These are phyloP conservation scores for Aethionema arabicum DNA, from an alignment of 345 rosid genomes.

Conservation along the genomic window DNA sequence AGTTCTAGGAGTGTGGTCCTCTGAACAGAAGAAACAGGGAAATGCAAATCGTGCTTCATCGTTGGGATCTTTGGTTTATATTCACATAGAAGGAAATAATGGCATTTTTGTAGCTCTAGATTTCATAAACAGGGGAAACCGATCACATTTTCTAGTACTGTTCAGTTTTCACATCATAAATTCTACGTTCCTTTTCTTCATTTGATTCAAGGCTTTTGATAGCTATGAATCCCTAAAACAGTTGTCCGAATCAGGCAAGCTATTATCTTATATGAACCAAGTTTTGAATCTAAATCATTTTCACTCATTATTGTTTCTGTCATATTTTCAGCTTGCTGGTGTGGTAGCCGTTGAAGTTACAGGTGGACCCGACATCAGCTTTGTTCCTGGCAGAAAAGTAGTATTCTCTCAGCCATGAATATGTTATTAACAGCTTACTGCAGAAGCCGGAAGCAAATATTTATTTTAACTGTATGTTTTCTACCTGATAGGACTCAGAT, in stretches of 20 bases:
- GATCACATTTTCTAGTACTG: too few relatives aligned
- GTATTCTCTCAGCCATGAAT: neutral
- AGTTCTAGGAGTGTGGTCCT: neutral
- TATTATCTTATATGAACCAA: neutral
- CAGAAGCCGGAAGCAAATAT: conserved; percentile 3
- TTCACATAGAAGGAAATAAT: neutral
- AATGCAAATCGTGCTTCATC: neutral
- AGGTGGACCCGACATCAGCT: conserved; percentile 78
- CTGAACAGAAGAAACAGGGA: neutral
- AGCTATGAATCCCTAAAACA: neutral
- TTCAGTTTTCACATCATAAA: too few relatives aligned
- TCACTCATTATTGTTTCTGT: neutral
- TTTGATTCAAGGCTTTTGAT: neutral
- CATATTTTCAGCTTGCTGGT: conserved; percentile 67
- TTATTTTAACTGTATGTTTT: conserved; percentile 7
- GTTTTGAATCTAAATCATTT: neutral
- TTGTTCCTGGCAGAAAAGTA: conserved; percentile 88
- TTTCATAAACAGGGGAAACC: neutral
- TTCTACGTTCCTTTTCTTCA: too few relatives aligned
- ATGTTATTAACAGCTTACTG: conserved; percentile 5
- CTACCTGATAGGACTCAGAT: conserved; percentile 56
- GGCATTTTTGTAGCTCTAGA: neutral
- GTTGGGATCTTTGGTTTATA: neutral
- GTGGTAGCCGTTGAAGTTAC: conserved; percentile 93
- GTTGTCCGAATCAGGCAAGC: neutral